These are phyloP conservation scores for Udeniomyces megalosporus DNA, from an alignment of 768 basidiomycete species.

Conservation along the genomic window DNA sequence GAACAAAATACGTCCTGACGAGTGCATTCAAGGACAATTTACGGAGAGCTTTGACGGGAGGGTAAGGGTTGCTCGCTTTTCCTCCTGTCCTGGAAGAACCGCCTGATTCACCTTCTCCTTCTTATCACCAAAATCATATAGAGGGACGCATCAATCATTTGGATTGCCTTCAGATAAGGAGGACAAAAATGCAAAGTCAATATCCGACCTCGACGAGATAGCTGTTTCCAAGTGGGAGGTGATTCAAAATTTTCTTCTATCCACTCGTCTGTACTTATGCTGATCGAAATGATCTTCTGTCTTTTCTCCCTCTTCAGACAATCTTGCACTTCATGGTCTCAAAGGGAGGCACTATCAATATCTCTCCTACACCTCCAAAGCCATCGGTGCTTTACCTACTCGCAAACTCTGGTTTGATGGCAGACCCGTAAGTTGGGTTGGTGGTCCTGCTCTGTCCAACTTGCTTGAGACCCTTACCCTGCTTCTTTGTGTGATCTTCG, in stretches of 20 bases:
- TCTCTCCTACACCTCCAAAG: conserved; percentile 56
- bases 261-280: too few species aligned
- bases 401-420: conserved; percentile 74
- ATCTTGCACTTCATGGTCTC: conserved; percentile 98
- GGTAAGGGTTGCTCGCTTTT: conserved; percentile 38
- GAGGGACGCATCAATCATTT: conserved; percentile 35
- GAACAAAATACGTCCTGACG: conserved; percentile 62
- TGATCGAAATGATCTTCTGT: too few species aligned
- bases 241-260: too few species aligned
- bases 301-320: conserved; percentile 39
- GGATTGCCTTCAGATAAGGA: conserved; percentile 57
- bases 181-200: conserved; percentile 19
- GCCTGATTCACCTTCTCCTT: conserved; percentile 27
- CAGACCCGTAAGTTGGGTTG: conserved; percentile 41
- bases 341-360: conserved; percentile 41
- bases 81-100: conserved; percentile 42
- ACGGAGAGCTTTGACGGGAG: conserved; percentile 71
- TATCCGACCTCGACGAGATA: conserved; percentile 57
- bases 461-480: conserved; percentile 12
- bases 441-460: conserved; percentile 5
- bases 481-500: background rate
- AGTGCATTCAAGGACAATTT: conserved; percentile 60
- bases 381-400: conserved; percentile 64
- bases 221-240: conserved; percentile 87
- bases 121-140: background rate